Evolutionary conservation across 768 basidiomycete genomes (phyloP).

Genomic region (Pleurotus djamor): DNA sequence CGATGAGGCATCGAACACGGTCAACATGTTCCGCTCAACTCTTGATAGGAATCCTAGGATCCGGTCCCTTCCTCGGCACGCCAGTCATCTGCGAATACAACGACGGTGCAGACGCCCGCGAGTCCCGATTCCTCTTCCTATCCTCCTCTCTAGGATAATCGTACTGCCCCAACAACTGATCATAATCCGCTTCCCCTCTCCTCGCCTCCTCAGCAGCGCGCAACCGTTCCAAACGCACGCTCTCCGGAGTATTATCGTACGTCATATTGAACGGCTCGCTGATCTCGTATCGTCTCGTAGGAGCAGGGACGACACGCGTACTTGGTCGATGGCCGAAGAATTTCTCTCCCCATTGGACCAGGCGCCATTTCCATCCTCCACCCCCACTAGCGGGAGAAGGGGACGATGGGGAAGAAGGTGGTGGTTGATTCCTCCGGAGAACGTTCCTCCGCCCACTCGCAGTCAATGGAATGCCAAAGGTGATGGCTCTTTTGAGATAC

Average conservation of each 20-base stretch:
- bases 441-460: constrained; percentile 34
- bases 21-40: constrained; percentile 5
- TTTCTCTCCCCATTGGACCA: constrained; percentile 54
- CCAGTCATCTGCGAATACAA: constrained; percentile 63
- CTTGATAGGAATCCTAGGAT: constrained; percentile 53
- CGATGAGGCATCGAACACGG: too few species aligned
- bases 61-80: constrained; percentile 51
- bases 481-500: constrained; percentile 37
- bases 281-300: constrained; percentile 37
- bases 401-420: background rate
- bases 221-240: constrained; percentile 43
- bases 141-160: constrained; percentile 33
- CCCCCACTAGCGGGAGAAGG: constrained; percentile 25
- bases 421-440: constrained; percentile 33
- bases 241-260: constrained; percentile 10
- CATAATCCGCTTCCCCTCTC: constrained; percentile 42
- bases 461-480: constrained; percentile 34
- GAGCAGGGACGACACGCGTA: constrained; percentile 7
- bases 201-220: constrained; percentile 49
- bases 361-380: constrained; percentile 50
- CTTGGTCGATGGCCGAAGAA: constrained; percentile 48
- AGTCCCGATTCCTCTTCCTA: constrained; percentile 13
- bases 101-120: constrained; percentile 41
- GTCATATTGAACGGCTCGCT: constrained; percentile 2
- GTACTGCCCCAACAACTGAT: constrained; percentile 52